Conservation (phyloP, 1,139 yeast genomes). For the Pichia terricola region DNA sequence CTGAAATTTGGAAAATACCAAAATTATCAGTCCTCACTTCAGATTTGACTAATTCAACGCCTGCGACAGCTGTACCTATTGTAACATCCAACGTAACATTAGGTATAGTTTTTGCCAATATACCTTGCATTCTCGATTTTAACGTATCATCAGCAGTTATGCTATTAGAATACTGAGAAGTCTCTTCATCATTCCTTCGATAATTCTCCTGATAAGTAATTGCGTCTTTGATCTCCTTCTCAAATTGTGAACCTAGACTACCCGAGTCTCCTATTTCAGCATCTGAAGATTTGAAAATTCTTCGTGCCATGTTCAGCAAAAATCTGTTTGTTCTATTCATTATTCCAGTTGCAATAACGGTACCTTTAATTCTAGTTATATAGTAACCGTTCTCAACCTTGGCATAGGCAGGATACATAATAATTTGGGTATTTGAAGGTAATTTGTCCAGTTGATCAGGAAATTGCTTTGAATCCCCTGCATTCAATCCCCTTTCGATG, state of each 20-base stretch:
- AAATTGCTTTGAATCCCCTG: background rate
- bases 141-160: constrained; percentile 30
- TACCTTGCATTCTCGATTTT: constrained; percentile 47
- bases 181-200: constrained; percentile 6
- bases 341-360: constrained; percentile 62
- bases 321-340: constrained; percentile 64
- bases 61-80: constrained; percentile 35
- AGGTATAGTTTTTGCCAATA: constrained; percentile 51
- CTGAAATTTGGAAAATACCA: constrained; percentile 47
- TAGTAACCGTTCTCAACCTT: constrained; percentile 17
- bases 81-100: constrained; percentile 42
- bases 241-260: constrained; percentile 26
- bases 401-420: constrained; percentile 20
- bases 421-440: constrained; percentile 21
- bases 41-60: constrained; percentile 24
- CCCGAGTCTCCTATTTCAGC: constrained; percentile 19
- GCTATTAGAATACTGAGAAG: constrained; percentile 10
- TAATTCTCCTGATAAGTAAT: constrained; percentile 19
- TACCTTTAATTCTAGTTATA: constrained; percentile 63
- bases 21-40: constrained; percentile 41
- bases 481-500: background rate
- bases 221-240: constrained; percentile 25
- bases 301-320: constrained; percentile 59
- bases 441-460: constrained; percentile 7
- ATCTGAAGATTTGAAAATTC: constrained; percentile 40